phyloP scores from a whole-genome alignment of 2,329 filamentous ascomycete genomes.

The Penicillium capsulatum region DNA sequence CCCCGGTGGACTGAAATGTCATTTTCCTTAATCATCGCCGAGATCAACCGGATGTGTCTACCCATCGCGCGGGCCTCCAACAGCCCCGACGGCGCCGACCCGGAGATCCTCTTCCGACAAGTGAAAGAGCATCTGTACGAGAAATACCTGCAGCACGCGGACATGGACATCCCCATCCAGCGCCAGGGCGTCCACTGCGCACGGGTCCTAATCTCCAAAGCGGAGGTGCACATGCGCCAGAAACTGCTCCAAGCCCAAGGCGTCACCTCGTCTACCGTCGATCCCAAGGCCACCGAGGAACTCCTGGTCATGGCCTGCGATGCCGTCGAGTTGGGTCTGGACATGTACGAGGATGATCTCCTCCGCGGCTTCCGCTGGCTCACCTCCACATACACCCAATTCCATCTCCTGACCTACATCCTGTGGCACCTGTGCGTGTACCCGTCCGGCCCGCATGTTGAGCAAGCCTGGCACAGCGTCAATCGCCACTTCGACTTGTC shows the following conservation, averaged over 20 bases:
- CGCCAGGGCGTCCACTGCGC: conserved; percentile 31
- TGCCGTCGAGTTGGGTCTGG: conserved; percentile 33
- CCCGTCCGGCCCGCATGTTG: conserved; percentile 29
- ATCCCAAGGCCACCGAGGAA: conserved; percentile 24
- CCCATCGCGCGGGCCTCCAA: conserved; percentile 2
- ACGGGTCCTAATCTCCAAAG: conserved; percentile 32
- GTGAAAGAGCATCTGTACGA: conserved; percentile 47
- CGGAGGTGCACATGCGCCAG: conserved; percentile 35
- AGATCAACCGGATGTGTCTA: conserved; percentile 47
- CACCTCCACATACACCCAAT: conserved; percentile 42
- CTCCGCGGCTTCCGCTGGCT: conserved; percentile 40
- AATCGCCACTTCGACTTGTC: conserved; percentile 14
- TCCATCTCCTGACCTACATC: conserved; percentile 43
- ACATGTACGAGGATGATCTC: conserved; percentile 36
- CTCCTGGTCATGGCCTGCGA: conserved; percentile 34
- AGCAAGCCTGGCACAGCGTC: conserved; percentile 32
- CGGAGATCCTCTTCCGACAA: conserved; percentile 40
- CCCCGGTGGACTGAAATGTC: conserved; percentile 57
- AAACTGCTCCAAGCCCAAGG: conserved; percentile 17
- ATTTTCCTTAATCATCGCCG: conserved; percentile 52
- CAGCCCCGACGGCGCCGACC: background rate
- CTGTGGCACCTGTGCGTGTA: conserved; percentile 45
- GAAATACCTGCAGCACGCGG: conserved; percentile 49
- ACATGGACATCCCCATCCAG: conserved; percentile 50
- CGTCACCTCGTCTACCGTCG: conserved; percentile 7